Evolutionary conservation across 2,329 filamentous ascomycete genomes (phyloP), one percentile per base, ranked within the genome.

Genomic region (Scleromitrula shiraiana): DNA sequence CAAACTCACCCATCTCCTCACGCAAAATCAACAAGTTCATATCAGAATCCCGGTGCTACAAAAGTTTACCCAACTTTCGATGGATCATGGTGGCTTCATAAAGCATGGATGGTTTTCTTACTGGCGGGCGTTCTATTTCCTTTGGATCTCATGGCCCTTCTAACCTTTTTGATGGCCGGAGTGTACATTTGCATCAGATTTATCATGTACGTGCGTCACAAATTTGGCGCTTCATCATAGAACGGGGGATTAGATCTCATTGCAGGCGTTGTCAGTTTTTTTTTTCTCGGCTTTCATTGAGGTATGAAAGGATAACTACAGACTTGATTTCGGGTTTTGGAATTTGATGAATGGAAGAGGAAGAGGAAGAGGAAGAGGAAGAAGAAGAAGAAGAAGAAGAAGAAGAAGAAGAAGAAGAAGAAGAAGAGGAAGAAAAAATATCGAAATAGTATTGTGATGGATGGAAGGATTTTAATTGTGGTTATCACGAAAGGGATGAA

Each of bases 81-180:
- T 17, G 42, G 54, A 17, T 35, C 59, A 14, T 52, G 42, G 44
- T 55, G 50, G 52, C 20, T 58, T n/a, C 57, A 58, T 40, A 62
- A 55, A 44, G 20, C 58, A 39, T 58, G 61, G 20, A 53, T 62
- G 58, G 58, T 52, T 24, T 50, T 64, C 49, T 50, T 63, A 27
- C 48, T 63, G 43, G 54, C 54, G 14, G 58, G 50, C 41, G 51
- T 64, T 51, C 60, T 62, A 49, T 23, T 63, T 40, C 61, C 62
- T 33, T 50, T 62, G 32, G 61, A 63, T 56, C 48, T 64, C 37
- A 50, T 64, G 37, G 53, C 50, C 23, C 46, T 59, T 30, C 26
- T 59, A 44, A 50, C 52, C n/a, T 37, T 61, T 42, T 24, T 57
- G 23, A 53, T 44, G 32, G 54, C 49, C 17, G 58, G 53, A 48